Evolutionary conservation across 2,329 filamentous ascomycete species (phyloP).

Genomic region (Arthrobotrys iridis): DNA sequence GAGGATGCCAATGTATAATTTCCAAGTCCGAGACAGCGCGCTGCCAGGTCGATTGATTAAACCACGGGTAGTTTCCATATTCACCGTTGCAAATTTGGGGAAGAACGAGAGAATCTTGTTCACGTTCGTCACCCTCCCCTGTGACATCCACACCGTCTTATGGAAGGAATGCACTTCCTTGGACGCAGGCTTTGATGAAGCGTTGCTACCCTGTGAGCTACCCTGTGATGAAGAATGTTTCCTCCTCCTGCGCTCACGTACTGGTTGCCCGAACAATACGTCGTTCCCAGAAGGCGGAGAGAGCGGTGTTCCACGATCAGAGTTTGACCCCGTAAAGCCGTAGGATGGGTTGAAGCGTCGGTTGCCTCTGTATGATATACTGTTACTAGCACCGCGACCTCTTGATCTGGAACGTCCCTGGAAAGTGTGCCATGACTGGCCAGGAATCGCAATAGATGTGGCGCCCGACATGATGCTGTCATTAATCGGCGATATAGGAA

Average conservation of each 20-base stretch:
- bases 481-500: slow-evolving; percentile 47
- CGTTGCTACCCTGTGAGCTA: slow-evolving; percentile 24
- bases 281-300: slow-evolving; percentile 49
- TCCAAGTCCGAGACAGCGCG: slow-evolving; percentile 56
- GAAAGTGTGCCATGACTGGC: slow-evolving; percentile 46
- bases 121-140: slow-evolving; percentile 56
- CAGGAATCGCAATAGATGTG: slow-evolving; percentile 40
- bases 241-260: slow-evolving; percentile 42
- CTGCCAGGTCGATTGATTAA: slow-evolving; percentile 55
- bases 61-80: slow-evolving; percentile 55
- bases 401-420: slow-evolving; percentile 47
- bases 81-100: slow-evolving; percentile 55
- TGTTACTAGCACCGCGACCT: slow-evolving; percentile 41
- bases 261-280: slow-evolving; percentile 27
- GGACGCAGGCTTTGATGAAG: slow-evolving; percentile 33
- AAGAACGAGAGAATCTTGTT: slow-evolving; percentile 57
- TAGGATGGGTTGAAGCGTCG: slow-evolving; percentile 39
- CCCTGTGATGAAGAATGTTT: slow-evolving; percentile 49
- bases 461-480: slow-evolving; percentile 39
- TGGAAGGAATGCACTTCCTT: slow-evolving; percentile 49
- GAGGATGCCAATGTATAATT: slow-evolving; percentile 57
- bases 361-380: slow-evolving; percentile 47
- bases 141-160: slow-evolving; percentile 53
- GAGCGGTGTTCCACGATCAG: slow-evolving; percentile 46
- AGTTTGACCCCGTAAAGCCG: slow-evolving; percentile 41